Evolutionary conservation across 2,329 filamentous ascomycete genomes (phyloP).

Genomic region (Colletotrichum karsti): DNA sequence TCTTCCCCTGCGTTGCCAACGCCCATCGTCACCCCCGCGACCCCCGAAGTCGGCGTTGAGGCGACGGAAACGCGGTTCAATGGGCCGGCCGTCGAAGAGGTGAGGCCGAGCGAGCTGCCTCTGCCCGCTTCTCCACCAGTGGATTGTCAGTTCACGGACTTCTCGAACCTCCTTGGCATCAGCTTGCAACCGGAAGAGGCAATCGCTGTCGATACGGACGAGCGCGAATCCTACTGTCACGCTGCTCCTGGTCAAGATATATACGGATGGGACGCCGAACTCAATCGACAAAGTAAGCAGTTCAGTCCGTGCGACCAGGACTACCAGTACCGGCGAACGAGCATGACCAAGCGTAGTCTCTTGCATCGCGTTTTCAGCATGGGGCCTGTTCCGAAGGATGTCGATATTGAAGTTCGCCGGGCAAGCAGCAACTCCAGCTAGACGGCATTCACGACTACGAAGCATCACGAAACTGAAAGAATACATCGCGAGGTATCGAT

Average conservation of each 20-base stretch:
- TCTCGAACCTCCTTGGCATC: conserved; percentile 49
- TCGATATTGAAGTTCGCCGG: conserved; percentile 15
- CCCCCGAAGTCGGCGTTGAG: not conserved
- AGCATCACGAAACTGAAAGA: not conserved
- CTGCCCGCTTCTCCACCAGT: not conserved
- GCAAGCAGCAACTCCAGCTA: conserved; percentile 26
- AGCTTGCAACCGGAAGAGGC: conserved; percentile 37
- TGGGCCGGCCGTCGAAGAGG: not conserved
- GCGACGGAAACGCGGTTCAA: not conserved
- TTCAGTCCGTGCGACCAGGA: conserved; percentile 27
- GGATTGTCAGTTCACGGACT: conserved; percentile 37
- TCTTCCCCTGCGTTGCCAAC: not conserved
- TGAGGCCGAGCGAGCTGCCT: conserved; percentile 1
- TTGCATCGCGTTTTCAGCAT: conserved; percentile 50
- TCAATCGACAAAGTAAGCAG: conserved; percentile 39
- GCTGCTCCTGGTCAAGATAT: conserved; percentile 46
- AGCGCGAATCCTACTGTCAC: conserved; percentile 37
- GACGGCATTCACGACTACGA: not conserved
- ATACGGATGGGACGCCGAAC: conserved; percentile 65
- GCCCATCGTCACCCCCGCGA: not conserved
- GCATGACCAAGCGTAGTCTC: conserved; percentile 41
- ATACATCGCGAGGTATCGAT: not conserved
- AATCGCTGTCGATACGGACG: conserved; percentile 37
- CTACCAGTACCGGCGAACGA: conserved; percentile 37
- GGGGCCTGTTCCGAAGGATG: conserved; percentile 24